phyloP scores from a whole-genome alignment of 1,139 yeast species.

The Protomyces arabidopsidicola region DNA sequence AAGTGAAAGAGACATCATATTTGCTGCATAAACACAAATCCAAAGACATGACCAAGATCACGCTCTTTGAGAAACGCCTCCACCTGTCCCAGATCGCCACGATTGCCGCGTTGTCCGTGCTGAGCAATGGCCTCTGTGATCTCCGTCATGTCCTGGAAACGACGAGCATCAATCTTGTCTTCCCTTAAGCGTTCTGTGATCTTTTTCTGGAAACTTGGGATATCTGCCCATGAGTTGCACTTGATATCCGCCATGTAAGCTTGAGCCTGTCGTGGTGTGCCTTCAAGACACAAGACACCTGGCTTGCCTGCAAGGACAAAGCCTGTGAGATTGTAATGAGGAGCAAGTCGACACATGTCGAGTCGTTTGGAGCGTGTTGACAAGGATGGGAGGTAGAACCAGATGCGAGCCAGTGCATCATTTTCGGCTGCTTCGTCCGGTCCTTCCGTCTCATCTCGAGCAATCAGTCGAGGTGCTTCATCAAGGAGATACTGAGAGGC shows the following conservation, averaged over 20 bases:
- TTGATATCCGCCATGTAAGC: conserved; percentile 25
- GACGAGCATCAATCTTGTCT: neutral
- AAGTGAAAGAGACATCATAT: neutral
- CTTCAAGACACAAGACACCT: conserved; percentile 23
- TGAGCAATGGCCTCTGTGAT: conserved; percentile 16
- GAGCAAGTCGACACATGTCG: conserved; percentile 16
- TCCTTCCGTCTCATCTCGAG: too few species aligned
- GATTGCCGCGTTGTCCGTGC: conserved; percentile 17
- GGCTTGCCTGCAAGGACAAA: conserved; percentile 28
- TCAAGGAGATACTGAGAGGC: conserved; percentile 2
- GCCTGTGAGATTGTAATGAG: conserved; percentile 15
- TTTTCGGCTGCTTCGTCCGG: neutral
- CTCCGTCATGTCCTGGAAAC: conserved; percentile 11
- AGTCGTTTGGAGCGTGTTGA: conserved; percentile 20
- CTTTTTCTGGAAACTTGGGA: conserved; percentile 25
- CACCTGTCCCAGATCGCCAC: conserved; percentile 22
- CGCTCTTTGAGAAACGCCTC: neutral
- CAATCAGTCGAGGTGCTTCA: neutral
- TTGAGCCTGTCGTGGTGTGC: neutral
- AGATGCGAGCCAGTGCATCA: conserved; percentile 3
- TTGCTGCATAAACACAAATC: conserved; percentile 13
- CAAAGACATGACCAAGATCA: conserved; percentile 14
- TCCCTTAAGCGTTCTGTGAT: conserved; percentile 19
- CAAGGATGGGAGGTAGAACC: conserved; percentile 26
- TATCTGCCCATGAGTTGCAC: conserved; percentile 24